Evolutionary conservation across 2,329 filamentous ascomycete species (phyloP).

Genomic region (Colletotrichum tropicale): DNA sequence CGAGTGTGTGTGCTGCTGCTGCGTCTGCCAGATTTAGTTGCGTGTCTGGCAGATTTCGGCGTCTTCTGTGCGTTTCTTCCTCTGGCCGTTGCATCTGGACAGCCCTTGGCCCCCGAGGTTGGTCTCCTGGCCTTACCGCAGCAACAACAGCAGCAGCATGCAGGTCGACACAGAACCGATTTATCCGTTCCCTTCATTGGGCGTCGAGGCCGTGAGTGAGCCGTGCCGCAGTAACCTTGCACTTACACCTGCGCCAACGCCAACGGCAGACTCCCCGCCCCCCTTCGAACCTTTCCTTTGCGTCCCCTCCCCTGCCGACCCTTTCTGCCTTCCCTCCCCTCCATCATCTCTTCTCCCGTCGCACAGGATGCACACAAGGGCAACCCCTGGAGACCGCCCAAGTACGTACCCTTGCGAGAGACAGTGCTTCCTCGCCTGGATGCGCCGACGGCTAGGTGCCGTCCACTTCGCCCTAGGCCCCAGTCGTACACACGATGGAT

Average conservation of each 20-base stretch:
- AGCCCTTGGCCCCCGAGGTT: not conserved
- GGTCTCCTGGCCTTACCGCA: not conserved
- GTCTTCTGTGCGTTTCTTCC: not conserved
- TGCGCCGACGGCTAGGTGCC: conserved; percentile 6
- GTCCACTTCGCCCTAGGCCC: not conserved
- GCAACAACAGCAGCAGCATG: not conserved
- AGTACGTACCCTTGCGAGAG: conserved; percentile 6
- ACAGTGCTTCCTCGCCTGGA: not conserved
- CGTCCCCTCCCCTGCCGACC: not conserved
- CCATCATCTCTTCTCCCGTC: conserved; percentile 15
- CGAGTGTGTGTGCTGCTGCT: not conserved
- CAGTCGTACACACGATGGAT: conserved; percentile 3
- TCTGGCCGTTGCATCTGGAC: not conserved
- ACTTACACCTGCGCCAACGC: not conserved
- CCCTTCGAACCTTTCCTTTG: not conserved
- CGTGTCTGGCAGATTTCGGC: not conserved
- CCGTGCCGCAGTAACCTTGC: not conserved
- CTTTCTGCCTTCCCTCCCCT: not conserved
- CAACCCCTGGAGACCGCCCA: not conserved
- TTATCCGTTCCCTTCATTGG: not conserved
- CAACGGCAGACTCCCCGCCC: not conserved
- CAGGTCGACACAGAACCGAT: not conserved
- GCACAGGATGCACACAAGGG: conserved; percentile 1
- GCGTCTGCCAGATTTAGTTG: not conserved
- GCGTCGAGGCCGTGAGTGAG: not conserved